Percentiles rank a stretch among this genome's conserved stretches.
Conservation (phyloP, 176 grass and related monocot species). For the Secale cereale region DNA sequence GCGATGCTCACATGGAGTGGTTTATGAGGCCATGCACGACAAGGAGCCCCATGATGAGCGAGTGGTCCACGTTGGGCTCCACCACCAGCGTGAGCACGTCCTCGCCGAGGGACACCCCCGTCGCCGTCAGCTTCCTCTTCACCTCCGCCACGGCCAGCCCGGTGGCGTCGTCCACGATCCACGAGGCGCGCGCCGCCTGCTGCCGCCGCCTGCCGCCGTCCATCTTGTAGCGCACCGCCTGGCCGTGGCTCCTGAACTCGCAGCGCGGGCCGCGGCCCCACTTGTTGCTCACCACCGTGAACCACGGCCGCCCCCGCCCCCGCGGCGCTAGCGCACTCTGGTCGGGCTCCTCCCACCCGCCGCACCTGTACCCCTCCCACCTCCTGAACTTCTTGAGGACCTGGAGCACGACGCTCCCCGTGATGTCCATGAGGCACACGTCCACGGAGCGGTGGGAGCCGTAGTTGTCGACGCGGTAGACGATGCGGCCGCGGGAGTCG, state of each 20-base stretch:
- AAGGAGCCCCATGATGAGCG: constrained; percentile 69
- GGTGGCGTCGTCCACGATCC: constrained; percentile 58
- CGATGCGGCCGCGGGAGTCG: constrained; percentile 61
- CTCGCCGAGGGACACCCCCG: constrained; percentile 56
- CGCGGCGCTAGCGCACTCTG: too few relatives aligned
- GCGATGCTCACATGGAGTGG: constrained; percentile 14
- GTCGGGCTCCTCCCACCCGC: background rate
- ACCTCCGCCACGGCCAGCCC: constrained; percentile 72
- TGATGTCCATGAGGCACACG: constrained; percentile 80
- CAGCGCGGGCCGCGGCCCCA: constrained; percentile 39
- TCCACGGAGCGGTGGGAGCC: constrained; percentile 36
- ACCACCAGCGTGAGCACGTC: constrained; percentile 79
- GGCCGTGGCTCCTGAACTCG: constrained; percentile 25
- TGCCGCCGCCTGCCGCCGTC: constrained; percentile 34
- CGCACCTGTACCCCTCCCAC: constrained; percentile 63
- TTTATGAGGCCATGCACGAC: constrained; percentile 78
- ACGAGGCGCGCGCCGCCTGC: constrained; percentile 14
- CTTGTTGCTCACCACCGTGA: constrained; percentile 44
- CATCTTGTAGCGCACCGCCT: constrained; percentile 45
- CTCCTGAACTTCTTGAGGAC: constrained; percentile 54
- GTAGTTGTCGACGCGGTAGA: constrained; percentile 92
- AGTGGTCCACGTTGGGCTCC: constrained; percentile 66
- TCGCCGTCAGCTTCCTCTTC: constrained; percentile 71
- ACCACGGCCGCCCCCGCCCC: constrained; percentile 36
- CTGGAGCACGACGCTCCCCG: constrained; percentile 54